Percentiles rank a stretch among this genome's conserved stretches.
Evolutionary conservation across 805 yeast genomes (phyloP).

Genomic region (Debaryomyces castellii): DNA sequence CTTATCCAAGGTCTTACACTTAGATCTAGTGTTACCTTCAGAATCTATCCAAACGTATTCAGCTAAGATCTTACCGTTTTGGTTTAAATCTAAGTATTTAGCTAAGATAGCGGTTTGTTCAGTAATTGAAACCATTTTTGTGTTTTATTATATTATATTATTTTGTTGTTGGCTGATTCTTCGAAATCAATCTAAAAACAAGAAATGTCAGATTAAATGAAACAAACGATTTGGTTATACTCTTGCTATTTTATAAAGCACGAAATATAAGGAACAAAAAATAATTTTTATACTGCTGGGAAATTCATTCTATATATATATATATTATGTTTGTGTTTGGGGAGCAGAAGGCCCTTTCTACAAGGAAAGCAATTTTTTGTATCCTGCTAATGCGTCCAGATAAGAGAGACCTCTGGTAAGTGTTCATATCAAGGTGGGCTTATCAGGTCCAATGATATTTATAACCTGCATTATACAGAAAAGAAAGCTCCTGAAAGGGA

Average conservation of each 20-base stretch:
- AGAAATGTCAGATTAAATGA: not conserved
- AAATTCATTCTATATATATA: constrained; percentile 1
- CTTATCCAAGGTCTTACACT: constrained; percentile 82
- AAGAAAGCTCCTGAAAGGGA: not conserved
- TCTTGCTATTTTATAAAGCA: not conserved
- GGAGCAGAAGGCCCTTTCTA: not conserved
- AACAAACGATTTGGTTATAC: not conserved
- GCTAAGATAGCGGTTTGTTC: constrained; percentile 78
- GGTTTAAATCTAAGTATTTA: constrained; percentile 82
- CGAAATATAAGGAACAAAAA: not conserved
- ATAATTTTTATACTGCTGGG: not conserved
- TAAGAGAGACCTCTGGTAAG: not conserved
- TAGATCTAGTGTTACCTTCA: constrained; percentile 85
- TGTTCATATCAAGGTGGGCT: not conserved
- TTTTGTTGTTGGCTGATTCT: not conserved
- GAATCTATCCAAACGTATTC: constrained; percentile 99
- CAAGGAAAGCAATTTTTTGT: not conserved
- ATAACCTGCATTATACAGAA: not conserved
- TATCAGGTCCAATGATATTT: constrained; percentile 1
- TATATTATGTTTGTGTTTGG: not conserved
- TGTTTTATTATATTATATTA: not conserved
- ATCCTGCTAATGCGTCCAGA: not conserved
- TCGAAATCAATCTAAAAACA: not conserved
- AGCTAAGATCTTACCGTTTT: constrained; percentile 84
- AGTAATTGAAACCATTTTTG: constrained; percentile 25